These are phyloP conservation scores for Amylocystis lapponica DNA, from an alignment of 768 basidiomycete species.

Conservation along the genomic window DNA sequence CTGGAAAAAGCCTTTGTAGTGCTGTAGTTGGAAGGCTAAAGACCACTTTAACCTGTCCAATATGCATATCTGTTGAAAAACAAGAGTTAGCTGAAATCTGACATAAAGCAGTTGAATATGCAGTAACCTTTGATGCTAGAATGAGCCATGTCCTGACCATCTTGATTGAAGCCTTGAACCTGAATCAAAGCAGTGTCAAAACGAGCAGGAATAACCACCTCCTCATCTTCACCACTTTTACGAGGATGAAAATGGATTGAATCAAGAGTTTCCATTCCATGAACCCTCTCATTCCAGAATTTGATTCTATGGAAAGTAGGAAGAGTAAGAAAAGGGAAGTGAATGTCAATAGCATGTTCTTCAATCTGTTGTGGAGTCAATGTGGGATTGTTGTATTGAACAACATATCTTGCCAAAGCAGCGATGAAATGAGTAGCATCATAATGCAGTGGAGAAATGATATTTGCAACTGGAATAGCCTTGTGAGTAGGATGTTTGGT, in stretches of 20 bases:
- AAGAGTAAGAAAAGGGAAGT: conserved; percentile 20
- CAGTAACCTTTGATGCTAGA: conserved; percentile 14
- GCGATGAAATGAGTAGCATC: conserved; percentile 1
- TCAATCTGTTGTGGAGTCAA: not conserved
- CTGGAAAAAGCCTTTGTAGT: not conserved
- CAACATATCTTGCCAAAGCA: conserved; percentile 6
- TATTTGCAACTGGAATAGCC: not conserved
- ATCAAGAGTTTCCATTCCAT: conserved; percentile 18
- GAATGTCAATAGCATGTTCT: not conserved
- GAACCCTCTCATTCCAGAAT: conserved; percentile 15
- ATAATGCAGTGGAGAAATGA: not conserved
- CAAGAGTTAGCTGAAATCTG: not conserved
- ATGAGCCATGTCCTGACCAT: not conserved
- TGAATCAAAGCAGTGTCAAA: conserved; percentile 33
- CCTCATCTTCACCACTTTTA: conserved; percentile 10
- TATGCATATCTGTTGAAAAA: conserved; percentile 16
- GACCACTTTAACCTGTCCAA: conserved; percentile 21
- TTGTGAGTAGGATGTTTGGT: conserved; percentile 1
- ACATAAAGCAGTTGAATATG: not conserved
- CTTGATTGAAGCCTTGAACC: conserved; percentile 3
- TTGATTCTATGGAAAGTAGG: conserved; percentile 29
- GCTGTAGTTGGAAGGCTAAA: conserved; percentile 14
- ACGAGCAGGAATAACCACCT: conserved; percentile 14
- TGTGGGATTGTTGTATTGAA: not conserved
- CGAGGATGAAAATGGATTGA: conserved; percentile 24